phyloP scores from a whole-genome alignment of 345 rosid genomes.

The Populus deltoides region DNA sequence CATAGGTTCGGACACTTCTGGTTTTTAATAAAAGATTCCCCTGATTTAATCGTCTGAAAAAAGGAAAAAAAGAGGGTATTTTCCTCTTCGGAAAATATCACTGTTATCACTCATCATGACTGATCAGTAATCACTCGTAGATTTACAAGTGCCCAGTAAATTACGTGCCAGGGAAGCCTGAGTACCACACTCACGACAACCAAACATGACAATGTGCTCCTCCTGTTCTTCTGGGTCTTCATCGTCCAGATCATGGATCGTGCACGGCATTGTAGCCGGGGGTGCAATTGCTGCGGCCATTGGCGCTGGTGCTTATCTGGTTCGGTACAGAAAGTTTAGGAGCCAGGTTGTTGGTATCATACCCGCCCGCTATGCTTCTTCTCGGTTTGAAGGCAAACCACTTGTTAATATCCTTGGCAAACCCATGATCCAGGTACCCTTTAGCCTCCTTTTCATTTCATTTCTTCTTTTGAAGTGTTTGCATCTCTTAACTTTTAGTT shows the following conservation, averaged over 20 bases:
- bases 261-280: constrained; percentile 65
- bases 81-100: no score
- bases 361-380: constrained; percentile 92
- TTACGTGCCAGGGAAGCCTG: background rate
- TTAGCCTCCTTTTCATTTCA: background rate
- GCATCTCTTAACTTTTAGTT: background rate
- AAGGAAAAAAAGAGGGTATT: no score
- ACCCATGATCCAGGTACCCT: constrained; percentile 94
- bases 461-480: background rate
- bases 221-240: constrained; percentile 17
- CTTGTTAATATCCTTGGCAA: constrained; percentile 81
- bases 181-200: background rate
- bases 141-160: background rate
- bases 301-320: constrained; percentile 59
- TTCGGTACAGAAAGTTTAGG: constrained; percentile 56
- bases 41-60: no score
- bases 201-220: constrained; percentile 7
- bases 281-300: constrained; percentile 64
- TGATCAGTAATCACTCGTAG: no score
- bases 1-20: no score
- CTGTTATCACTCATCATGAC: no score
- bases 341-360: constrained; percentile 85
- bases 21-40: no score
- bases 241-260: constrained; percentile 53
- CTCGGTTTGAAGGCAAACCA: constrained; percentile 91